Percentiles rank a stretch among this genome's conserved stretches.
Conservation (phyloP, 331 rosid species). For the Saraca asoca region DNA sequence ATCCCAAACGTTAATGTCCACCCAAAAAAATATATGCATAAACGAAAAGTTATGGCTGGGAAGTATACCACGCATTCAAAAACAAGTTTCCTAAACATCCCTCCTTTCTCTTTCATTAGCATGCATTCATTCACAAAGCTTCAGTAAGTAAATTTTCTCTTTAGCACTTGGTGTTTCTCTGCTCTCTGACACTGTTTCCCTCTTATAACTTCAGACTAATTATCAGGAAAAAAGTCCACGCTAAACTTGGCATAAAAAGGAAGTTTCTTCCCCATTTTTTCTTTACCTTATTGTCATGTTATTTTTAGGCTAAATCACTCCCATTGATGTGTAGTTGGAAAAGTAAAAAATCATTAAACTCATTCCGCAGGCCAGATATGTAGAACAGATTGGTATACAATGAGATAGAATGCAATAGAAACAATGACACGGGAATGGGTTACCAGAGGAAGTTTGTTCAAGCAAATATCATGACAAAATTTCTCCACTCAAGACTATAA, state of each 20-base stretch:
- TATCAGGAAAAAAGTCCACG: conserved; percentile 26
- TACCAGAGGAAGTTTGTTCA: background rate
- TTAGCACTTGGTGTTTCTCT: background rate
- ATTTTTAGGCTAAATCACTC: conserved; percentile 10
- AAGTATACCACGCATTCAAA: conserved; percentile 1
- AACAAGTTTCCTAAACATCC: background rate
- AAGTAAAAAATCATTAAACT: conserved; percentile 15
- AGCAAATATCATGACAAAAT: background rate
- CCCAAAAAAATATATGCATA: background rate
- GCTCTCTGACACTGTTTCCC: background rate
- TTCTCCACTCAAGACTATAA: background rate
- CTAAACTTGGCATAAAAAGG: conserved; percentile 25
- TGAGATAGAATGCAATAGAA: too few relatives aligned
- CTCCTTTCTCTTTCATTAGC: conserved; percentile 1
- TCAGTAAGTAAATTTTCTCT: conserved; percentile 9
- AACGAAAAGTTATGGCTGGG: background rate
- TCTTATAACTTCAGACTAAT: conserved; percentile 10
- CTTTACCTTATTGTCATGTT: background rate
- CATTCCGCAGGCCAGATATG: background rate
- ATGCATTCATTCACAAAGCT: background rate
- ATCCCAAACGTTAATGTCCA: background rate
- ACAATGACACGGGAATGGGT: background rate
- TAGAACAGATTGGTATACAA: too few relatives aligned
- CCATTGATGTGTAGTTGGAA: background rate
- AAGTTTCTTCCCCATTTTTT: background rate